Percentiles rank a stretch among this genome's conserved stretches.
These are phyloP conservation scores for Jamesozyma rosinii DNA, from an alignment of 805 yeast species.

Conservation along the genomic window DNA sequence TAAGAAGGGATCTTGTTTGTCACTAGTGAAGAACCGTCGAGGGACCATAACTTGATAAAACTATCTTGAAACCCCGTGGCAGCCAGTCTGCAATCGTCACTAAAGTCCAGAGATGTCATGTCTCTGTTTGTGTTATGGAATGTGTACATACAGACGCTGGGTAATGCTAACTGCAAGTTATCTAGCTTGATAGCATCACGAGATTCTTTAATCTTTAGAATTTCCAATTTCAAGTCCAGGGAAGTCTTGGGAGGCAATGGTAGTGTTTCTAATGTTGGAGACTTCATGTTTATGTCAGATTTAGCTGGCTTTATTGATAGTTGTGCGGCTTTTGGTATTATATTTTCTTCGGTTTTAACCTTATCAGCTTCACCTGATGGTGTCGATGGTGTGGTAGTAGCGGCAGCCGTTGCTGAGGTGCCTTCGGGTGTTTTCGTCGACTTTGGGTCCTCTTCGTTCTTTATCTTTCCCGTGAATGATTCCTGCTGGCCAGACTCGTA, in stretches of 20 bases:
- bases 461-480: constrained; percentile 5
- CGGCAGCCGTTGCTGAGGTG: constrained; percentile 8
- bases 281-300: constrained; percentile 35
- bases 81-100: constrained; percentile 73
- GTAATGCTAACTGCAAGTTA: constrained; percentile 67
- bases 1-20: constrained; percentile 50
- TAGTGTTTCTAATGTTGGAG: constrained; percentile 64
- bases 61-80: constrained; percentile 96
- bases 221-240: constrained; percentile 69
- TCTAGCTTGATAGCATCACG: constrained; percentile 64
- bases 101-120: constrained; percentile 77
- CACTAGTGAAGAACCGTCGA: constrained; percentile 80
- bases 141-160: constrained; percentile 95
- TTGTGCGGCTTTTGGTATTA: constrained; percentile 11
- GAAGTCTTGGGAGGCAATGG: constrained; percentile 84
- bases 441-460: constrained; percentile 7
- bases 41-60: constrained; percentile 82
- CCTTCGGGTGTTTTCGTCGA: constrained; percentile 17
- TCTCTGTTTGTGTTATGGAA: constrained; percentile 91
- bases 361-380: constrained; percentile 9
- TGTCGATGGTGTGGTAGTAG: neutral
- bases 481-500: constrained; percentile 5
- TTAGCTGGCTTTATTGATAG: constrained; percentile 27
- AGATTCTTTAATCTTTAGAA: constrained; percentile 71
- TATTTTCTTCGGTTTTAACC: constrained; percentile 5